A percentile compares a stretch with the other conserved stretches of the same genome.
phyloP scores from a whole-genome alignment of 1,139 yeast species.

The Geotrichum aggregatum region DNA sequence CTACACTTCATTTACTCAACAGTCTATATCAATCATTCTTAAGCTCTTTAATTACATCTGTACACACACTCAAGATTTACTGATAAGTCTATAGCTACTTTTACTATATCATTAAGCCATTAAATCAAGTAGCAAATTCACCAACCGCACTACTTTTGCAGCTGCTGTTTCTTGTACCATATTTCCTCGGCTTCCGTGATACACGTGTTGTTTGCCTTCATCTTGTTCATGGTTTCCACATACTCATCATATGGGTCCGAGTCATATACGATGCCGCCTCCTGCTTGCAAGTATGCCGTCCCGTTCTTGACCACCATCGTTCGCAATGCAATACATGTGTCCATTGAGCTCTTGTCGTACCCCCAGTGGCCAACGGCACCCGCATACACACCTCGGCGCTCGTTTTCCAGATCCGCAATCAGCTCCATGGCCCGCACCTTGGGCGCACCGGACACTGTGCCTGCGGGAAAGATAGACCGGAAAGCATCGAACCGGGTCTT shows the following conservation, averaged over 20 bases:
- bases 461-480: constrained; percentile 96
- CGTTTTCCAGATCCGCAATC: constrained; percentile 81
- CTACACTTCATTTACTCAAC: too few relatives aligned
- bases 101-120: too few relatives aligned
- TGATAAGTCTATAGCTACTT: too few relatives aligned
- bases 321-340: constrained; percentile 93
- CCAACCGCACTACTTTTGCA: not conserved
- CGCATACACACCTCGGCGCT: constrained; percentile 93
- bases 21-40: too few relatives aligned
- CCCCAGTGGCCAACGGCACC: constrained; percentile 99
- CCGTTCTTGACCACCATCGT: constrained; percentile 95
- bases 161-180: constrained; percentile 48
- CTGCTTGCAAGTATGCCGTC: constrained; percentile 90
- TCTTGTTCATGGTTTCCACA: constrained; percentile 92
- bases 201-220: constrained; percentile 88
- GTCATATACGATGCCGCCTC: constrained; percentile 95
- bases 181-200: constrained; percentile 83
- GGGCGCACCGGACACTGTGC: constrained; percentile 97
- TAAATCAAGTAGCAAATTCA: too few relatives aligned
- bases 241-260: constrained; percentile 95
- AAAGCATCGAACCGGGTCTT: constrained; percentile 93
- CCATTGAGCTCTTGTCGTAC: constrained; percentile 87
- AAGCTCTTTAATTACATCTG: too few relatives aligned
- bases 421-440: constrained; percentile 95
- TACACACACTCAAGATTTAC: too few relatives aligned